Evolutionary conservation across 495 filamentous ascomycete species (phyloP), one percentile per base, ranked within the genome.

Genomic region (Neurospora terricola): DNA sequence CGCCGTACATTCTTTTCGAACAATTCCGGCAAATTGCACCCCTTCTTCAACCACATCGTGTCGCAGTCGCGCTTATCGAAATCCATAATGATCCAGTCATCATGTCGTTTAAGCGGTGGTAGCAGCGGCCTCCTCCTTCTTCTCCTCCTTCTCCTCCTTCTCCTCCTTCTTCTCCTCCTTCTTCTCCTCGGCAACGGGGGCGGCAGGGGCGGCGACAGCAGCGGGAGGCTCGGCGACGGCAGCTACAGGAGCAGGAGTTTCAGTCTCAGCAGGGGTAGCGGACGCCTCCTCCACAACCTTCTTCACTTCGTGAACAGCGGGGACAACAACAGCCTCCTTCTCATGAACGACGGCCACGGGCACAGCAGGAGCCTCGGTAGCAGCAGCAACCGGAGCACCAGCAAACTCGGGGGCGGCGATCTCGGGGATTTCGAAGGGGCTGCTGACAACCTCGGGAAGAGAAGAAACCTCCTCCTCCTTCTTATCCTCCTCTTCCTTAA

Each of bases 361-460:
- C 74, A 75, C 70, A 69, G 72, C 79, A 16, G 42, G 18, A 72
- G 72, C 72, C 69, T 72, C 70, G 84, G 88, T 87, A 82, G 91
- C 91, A 80, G 91, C 91, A 68, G 86, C 86, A 71, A 87, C 87
- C 87, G 92, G 86, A 68, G 88, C 83, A 66, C 82, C 83, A 11
- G 79, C 43, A 10, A 75, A 48, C 38, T 39, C 18, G 34, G 45
- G 69, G 30, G 54, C 54, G 12, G 54, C 54, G 54, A 62, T 62
- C 54, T 62, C 54, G 54, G 54, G 54, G 21, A 62, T 34, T 34
- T 62, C 54, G 7, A 62, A 62, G 54, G 54, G 54, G 54, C 12
- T 30, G 54, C 54, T 62, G 54, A 81, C 83, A 45, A 62, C 54
- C 54, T 62, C 54, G 54, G 54, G 54, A 62, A 62, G 54, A 62